phyloP scores from a whole-genome alignment of 2,329 filamentous ascomycete species.

The Domatiomyces catenatus region DNA sequence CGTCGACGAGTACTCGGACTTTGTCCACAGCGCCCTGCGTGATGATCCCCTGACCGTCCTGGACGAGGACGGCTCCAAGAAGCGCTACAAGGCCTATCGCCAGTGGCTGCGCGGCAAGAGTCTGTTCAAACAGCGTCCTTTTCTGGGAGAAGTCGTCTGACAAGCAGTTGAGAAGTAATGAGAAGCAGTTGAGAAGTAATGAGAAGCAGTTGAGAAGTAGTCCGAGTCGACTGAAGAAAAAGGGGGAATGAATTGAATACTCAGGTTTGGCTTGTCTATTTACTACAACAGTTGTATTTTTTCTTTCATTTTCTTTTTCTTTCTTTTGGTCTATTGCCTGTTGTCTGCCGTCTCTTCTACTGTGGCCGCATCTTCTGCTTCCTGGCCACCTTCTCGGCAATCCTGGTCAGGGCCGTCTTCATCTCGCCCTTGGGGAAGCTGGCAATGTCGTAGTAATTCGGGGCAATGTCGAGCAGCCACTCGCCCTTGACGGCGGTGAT shows the following conservation, averaged over 20 bases:
- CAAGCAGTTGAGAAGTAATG: too few species aligned
- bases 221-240: too few species aligned
- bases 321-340: too few species aligned
- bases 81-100: slow-evolving; percentile 88
- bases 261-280: too few species aligned
- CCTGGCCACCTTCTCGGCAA: slow-evolving; percentile 39
- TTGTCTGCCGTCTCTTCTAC: not conserved
- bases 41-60: slow-evolving; percentile 78
- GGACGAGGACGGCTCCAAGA: slow-evolving; percentile 75
- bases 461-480: slow-evolving; percentile 91
- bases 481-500: slow-evolving; percentile 85
- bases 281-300: too few species aligned
- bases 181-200: too few species aligned
- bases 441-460: slow-evolving; percentile 75
- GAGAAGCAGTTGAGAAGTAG: too few species aligned
- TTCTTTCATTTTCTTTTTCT: too few species aligned
- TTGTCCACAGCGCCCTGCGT: slow-evolving; percentile 47
- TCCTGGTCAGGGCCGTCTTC: slow-evolving; percentile 47
- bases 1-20: slow-evolving; percentile 57
- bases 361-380: slow-evolving; percentile 33
- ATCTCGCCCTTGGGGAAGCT: slow-evolving; percentile 75
- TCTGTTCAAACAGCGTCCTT: slow-evolving; percentile 71
- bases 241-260: too few species aligned
- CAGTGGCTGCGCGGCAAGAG: slow-evolving; percentile 94
- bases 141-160: slow-evolving; percentile 11